Base-by-base conservation (phyloP, 345 rosid genomes). In the Eutrema yunnanense region DNA sequence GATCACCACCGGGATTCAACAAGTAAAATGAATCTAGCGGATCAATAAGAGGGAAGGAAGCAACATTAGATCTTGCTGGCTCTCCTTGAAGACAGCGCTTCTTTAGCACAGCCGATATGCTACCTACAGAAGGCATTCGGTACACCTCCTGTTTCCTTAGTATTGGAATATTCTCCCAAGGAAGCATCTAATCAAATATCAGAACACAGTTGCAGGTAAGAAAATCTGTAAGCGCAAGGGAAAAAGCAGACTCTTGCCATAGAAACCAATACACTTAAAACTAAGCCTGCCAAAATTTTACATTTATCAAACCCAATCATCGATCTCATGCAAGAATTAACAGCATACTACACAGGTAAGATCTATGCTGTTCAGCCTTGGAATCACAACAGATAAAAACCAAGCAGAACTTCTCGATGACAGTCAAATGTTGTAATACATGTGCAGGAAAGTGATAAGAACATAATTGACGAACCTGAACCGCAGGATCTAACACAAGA, bases 41-140 rank as follows among this genome's bases (percentile, higher is more conserved):
- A 84, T 94, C 98, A 62, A 94, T 86, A 41, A 79, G 78, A 62
- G 97, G 96, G 60, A 85, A 85, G 60, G 87, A 46, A 62, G 81
- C 69, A 74, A 63, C 67, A 47, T 74, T 66, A 46, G 53, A 79
- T 74, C 60, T 77, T 32, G 60, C 67, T 61, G 79, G 76, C 71
- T 84, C 85, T 75, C 74, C 83, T 8, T 48, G 65, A 53, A 67
- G 75, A 68, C 52, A 34, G 64, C 84, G 84, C 82, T 81, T 88
- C 58, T 87, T 79, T 42, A 89, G 81, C 40, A 81, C 81, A 22
- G 73, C 73, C 14, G 73, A 74, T 66, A 90, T 88, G 80, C 97
- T 92, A 65, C 86, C 84, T n/a, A 92, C 89, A 6, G 96, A 89
- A 62, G 99, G 99, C 95, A 95, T 88, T 50, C 97, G 93, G 79